A percentile compares a stretch with the other conserved stretches of the same genome.
phyloP scores from a whole-genome alignment of 1,139 yeast species.

The Scheffersomyces stambukii region DNA sequence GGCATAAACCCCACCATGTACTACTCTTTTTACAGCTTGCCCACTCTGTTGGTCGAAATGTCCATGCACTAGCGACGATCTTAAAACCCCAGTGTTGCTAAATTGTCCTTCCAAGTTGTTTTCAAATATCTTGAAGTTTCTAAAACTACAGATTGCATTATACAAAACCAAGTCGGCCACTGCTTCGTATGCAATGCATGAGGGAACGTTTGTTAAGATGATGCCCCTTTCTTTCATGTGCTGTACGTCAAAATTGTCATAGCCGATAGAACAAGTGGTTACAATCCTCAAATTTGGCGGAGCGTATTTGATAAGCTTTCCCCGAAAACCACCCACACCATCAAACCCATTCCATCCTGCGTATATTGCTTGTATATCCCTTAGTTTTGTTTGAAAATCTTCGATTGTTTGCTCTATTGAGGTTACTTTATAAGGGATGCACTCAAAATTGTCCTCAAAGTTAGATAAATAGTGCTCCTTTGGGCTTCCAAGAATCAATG shows the following conservation, averaged over 20 bases:
- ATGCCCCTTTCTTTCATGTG: constrained; percentile 42
- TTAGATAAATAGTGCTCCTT: constrained; percentile 15
- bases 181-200: constrained; percentile 56
- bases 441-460: constrained; percentile 38
- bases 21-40: constrained; percentile 19
- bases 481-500: constrained; percentile 44
- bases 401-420: constrained; percentile 36
- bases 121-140: constrained; percentile 55
- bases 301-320: constrained; percentile 42
- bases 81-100: constrained; percentile 39
- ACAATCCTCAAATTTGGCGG: constrained; percentile 55
- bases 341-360: constrained; percentile 60
- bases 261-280: constrained; percentile 69
- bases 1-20: constrained; percentile 44
- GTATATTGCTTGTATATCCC: constrained; percentile 54
- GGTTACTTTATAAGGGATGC: constrained; percentile 39
- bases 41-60: constrained; percentile 34
- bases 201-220: constrained; percentile 61
- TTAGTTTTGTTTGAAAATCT: constrained; percentile 31
- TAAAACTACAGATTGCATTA: constrained; percentile 56
- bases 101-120: constrained; percentile 23
- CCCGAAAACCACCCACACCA: constrained; percentile 46
- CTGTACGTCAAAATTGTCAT: constrained; percentile 52
- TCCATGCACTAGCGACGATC: constrained; percentile 35
- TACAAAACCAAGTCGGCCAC: constrained; percentile 77